These are phyloP conservation scores for Orbilia ellipsospora DNA, from an alignment of 2,329 filamentous ascomycete species.

Conservation along the genomic window DNA sequence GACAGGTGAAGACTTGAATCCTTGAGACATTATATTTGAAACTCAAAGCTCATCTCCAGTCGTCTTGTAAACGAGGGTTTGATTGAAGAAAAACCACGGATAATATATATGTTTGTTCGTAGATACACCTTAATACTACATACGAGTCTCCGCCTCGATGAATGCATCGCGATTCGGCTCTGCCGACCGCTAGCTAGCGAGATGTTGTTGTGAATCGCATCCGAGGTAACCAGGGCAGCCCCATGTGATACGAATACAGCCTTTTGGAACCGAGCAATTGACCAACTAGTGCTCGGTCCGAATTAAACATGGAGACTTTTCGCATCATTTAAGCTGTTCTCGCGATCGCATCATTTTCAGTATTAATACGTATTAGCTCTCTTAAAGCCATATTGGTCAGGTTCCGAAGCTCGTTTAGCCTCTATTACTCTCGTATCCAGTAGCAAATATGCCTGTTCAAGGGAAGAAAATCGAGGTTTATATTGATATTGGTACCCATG, in stretches of 20 bases:
- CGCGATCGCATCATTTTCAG: not conserved
- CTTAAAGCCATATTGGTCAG: too few relatives aligned
- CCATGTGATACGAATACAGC: not conserved
- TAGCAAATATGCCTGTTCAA: not conserved
- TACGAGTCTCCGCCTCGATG: not conserved
- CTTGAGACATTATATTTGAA: not conserved
- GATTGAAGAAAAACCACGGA: too few relatives aligned
- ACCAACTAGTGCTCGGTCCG: too few relatives aligned
- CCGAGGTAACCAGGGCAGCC: not conserved
- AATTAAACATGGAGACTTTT: too few relatives aligned
- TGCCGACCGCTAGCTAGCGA: not conserved
- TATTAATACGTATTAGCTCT: not conserved
- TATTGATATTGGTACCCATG: not conserved
- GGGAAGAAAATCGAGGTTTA: conserved; percentile 13
- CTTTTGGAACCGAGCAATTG: too few relatives aligned
- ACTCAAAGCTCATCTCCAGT: not conserved
- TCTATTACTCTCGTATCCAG: not conserved
- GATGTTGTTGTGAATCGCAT: not conserved
- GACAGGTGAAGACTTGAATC: conserved; percentile 64
- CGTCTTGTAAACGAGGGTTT: too few relatives aligned
- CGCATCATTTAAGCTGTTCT: too few relatives aligned
- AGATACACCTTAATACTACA: too few relatives aligned
- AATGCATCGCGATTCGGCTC: not conserved
- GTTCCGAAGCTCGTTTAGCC: not conserved
- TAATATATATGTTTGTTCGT: too few relatives aligned